A percentile compares a stretch with the other conserved stretches of the same genome.
Evolutionary conservation across 169 alveolate genomes (phyloP).

Genomic region (Plasmodium malariae): DNA sequence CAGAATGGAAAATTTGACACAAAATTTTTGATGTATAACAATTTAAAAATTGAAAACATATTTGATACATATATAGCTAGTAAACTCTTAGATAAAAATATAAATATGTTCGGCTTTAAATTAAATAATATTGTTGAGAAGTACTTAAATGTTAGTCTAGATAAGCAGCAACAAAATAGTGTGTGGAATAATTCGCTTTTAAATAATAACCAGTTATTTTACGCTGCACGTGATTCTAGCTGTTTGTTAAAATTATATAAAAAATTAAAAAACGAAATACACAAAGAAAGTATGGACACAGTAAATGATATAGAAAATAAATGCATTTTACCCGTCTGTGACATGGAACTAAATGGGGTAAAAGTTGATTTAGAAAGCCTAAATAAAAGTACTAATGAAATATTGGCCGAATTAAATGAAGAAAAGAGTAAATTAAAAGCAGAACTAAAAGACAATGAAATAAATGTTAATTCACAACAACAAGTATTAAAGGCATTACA

Average conservation of each 20-base stretch:
- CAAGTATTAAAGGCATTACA: slow-evolving; percentile 86
- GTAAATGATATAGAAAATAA: slow-evolving; percentile 87
- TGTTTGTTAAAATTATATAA: slow-evolving; percentile 86
- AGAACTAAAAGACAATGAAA: slow-evolving; percentile 79
- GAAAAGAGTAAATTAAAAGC: slow-evolving; percentile 78
- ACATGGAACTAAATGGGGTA: slow-evolving; percentile 90
- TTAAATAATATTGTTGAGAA: slow-evolving; percentile 87
- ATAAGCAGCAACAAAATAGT: slow-evolving; percentile 88
- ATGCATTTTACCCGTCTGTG: slow-evolving; percentile 87
- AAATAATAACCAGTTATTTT: slow-evolving; percentile 86
- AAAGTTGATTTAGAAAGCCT: slow-evolving; percentile 82
- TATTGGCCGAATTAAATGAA: slow-evolving; percentile 78
- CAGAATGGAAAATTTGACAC: slow-evolving; percentile 91
- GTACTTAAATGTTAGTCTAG: slow-evolving; percentile 82
- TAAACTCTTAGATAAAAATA: slow-evolving; percentile 84
- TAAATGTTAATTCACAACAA: slow-evolving; percentile 88
- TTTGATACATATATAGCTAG: slow-evolving; percentile 90
- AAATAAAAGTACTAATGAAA: slow-evolving; percentile 80
- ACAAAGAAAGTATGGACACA: slow-evolving; percentile 78
- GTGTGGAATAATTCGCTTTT: slow-evolving; percentile 86
- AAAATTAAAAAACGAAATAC: slow-evolving; percentile 82
- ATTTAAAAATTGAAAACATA: slow-evolving; percentile 76
- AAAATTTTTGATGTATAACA: slow-evolving; percentile 80
- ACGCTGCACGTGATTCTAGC: slow-evolving; percentile 89
- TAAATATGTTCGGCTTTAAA: slow-evolving; percentile 83